A percentile compares a stretch with the other conserved stretches of the same genome.
These are phyloP conservation scores for Calonectria henricotiae DNA, from an alignment of 2,329 filamentous ascomycete genomes.

Conservation along the genomic window DNA sequence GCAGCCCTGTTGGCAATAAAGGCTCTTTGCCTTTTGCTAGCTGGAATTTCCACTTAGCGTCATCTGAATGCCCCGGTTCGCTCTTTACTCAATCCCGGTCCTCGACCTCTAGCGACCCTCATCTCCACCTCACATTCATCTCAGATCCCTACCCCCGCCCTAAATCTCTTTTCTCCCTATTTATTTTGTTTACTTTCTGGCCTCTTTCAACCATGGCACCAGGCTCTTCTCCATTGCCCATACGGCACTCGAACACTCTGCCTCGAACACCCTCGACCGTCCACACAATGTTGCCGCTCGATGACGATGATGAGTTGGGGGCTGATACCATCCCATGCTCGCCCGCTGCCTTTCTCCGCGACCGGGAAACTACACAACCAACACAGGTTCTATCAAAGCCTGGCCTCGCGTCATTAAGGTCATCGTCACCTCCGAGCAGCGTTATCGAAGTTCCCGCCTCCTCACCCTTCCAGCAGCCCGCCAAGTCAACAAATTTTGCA, in stretches of 20 bases:
- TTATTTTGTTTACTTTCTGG: slow-evolving; percentile 27
- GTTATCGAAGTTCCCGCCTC: slow-evolving; percentile 89
- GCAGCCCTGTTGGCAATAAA: slow-evolving; percentile 26
- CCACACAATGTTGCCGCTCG: slow-evolving; percentile 49
- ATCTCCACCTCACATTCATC: slow-evolving; percentile 31
- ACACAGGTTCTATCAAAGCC: slow-evolving; percentile 66
- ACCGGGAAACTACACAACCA: slow-evolving; percentile 60
- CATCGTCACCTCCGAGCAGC: slow-evolving; percentile 65
- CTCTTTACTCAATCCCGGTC: slow-evolving; percentile 34
- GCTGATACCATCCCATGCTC: slow-evolving; percentile 66
- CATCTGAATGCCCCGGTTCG: slow-evolving; percentile 22
- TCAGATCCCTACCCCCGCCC: slow-evolving; percentile 34
- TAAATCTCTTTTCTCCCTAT: slow-evolving; percentile 34
- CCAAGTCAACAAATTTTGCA: slow-evolving; percentile 58
- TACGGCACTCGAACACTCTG: slow-evolving; percentile 53
- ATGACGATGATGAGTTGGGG: slow-evolving; percentile 65
- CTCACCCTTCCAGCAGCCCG: slow-evolving; percentile 76
- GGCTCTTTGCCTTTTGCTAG: slow-evolving; percentile 19
- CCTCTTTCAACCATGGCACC: slow-evolving; percentile 50
- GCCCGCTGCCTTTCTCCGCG: slow-evolving; percentile 58
- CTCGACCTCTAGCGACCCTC: slow-evolving; percentile 40
- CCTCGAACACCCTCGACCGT: slow-evolving; percentile 52
- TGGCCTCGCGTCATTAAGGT: slow-evolving; percentile 54
- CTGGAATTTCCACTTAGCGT: slow-evolving; percentile 8
- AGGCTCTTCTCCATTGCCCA: slow-evolving; percentile 55